Conservation (phyloP, 306 rosid species). For the Myrica gale region DNA sequence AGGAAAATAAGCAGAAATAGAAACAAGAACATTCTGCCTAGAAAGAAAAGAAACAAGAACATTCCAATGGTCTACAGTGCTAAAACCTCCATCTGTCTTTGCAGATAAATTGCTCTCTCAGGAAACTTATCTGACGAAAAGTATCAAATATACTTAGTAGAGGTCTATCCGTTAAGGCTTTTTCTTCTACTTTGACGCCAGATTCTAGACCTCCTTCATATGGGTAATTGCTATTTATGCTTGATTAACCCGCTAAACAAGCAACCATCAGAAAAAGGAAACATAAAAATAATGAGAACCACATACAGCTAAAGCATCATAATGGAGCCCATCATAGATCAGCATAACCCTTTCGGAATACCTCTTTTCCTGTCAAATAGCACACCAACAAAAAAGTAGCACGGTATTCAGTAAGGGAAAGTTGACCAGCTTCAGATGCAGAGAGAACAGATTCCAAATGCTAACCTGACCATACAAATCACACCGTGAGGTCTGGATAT, state of each 20-base stretch:
- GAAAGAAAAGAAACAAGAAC: background rate
- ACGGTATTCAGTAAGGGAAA: slow-evolving; percentile 30
- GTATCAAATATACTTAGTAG: background rate
- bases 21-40: background rate
- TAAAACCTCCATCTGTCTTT: background rate
- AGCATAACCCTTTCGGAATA: slow-evolving; percentile 85
- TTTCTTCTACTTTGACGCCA: background rate
- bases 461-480: slow-evolving; percentile 97
- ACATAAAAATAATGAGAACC: background rate
- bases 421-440: slow-evolving; percentile 19
- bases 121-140: background rate
- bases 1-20: background rate
- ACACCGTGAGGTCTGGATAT: slow-evolving; percentile 87
- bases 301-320: slow-evolving; percentile 91
- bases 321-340: slow-evolving; percentile 93
- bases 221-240: background rate
- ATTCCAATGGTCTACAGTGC: background rate
- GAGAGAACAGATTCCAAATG: slow-evolving; percentile 16
- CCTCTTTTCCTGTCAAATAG: slow-evolving; percentile 55
- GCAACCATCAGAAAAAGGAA: background rate
- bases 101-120: background rate
- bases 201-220: background rate
- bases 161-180: too few species aligned
- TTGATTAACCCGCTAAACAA: background rate
- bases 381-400: slow-evolving; percentile 18